Evolutionary conservation across 768 basidiomycete species (phyloP).

Genomic region (Pisolithus sp.): DNA sequence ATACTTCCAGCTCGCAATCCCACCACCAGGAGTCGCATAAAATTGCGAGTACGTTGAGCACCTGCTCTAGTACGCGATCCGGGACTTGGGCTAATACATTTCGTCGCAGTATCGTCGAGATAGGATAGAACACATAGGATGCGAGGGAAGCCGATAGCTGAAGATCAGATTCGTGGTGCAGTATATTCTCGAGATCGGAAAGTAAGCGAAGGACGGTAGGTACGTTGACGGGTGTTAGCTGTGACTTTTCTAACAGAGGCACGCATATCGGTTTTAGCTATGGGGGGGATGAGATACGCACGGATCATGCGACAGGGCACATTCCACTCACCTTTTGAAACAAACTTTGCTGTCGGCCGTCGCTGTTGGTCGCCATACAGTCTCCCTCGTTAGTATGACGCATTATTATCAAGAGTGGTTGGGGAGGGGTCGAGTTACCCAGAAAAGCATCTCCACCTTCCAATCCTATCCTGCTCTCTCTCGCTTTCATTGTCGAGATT

Average conservation of each 20-base stretch:
- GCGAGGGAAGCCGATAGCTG: slow-evolving; percentile 54
- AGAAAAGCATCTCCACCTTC: background rate
- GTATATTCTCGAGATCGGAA: slow-evolving; percentile 40
- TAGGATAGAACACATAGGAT: slow-evolving; percentile 82
- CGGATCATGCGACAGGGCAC: background rate
- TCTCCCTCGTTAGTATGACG: background rate
- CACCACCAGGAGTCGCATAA: slow-evolving; percentile 83
- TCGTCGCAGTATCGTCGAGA: slow-evolving; percentile 78
- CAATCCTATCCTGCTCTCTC: background rate
- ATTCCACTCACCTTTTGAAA: slow-evolving; percentile 34
- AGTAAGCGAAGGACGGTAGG: slow-evolving; percentile 46
- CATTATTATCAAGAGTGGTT: background rate
- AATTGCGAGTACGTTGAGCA: slow-evolving; percentile 51
- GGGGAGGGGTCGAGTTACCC: background rate
- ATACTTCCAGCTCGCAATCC: slow-evolving; percentile 61
- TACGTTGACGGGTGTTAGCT: slow-evolving; percentile 51
- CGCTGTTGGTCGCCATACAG: slow-evolving; percentile 9
- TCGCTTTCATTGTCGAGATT: too few species aligned
- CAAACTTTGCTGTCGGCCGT: slow-evolving; percentile 20
- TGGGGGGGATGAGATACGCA: background rate
- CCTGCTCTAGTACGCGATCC: slow-evolving; percentile 71
- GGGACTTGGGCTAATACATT: slow-evolving; percentile 66
- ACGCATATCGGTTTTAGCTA: slow-evolving; percentile 73
- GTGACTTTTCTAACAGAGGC: slow-evolving; percentile 66
- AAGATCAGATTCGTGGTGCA: slow-evolving; percentile 39